Conservation (phyloP, 139 green algal species). For the Chlorella sorokiniana region DNA sequence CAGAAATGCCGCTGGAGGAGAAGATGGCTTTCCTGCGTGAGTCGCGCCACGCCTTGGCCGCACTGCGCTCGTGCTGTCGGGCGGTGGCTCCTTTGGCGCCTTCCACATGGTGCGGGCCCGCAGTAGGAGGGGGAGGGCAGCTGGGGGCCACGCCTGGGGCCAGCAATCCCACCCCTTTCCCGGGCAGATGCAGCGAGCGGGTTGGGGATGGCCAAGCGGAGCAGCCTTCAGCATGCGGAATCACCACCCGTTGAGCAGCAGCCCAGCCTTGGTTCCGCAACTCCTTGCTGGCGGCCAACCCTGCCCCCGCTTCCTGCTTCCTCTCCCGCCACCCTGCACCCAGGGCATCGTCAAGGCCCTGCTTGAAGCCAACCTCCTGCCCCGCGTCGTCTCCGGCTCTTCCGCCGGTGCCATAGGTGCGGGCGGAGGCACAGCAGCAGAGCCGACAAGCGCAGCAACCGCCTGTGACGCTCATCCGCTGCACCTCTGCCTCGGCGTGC, state of each 20-base stretch:
- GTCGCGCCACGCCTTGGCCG: slow-evolving; percentile 93
- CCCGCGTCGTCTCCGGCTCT: slow-evolving; percentile 86
- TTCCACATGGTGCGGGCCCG: slow-evolving; percentile 84
- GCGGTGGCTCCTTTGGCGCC: slow-evolving; percentile 89
- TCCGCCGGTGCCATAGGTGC: slow-evolving; percentile 85
- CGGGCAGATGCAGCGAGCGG: too few relatives aligned
- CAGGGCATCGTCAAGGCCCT: slow-evolving; percentile 77
- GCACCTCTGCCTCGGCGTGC: too few relatives aligned
- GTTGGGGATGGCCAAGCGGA: too few relatives aligned
- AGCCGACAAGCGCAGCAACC: too few relatives aligned
- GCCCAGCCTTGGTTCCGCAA: too few relatives aligned
- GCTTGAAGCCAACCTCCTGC: slow-evolving; percentile 88
- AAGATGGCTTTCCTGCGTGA: slow-evolving; percentile 92
- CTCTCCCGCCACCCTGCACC: not conserved
- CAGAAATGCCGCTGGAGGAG: slow-evolving; percentile 74
- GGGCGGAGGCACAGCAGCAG: slow-evolving; percentile 43
- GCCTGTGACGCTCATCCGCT: too few relatives aligned
- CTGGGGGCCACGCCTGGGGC: too few relatives aligned
- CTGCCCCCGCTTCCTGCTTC: not conserved
- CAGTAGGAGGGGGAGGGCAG: too few relatives aligned
- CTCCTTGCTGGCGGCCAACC: not conserved
- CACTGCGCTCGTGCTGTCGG: slow-evolving; percentile 93
- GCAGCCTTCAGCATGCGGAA: too few relatives aligned
- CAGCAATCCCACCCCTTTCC: too few relatives aligned
- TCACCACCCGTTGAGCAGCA: too few relatives aligned